Base-by-base conservation (phyloP, 768 basidiomycete genomes). In the Mrakia frigida region DNA sequence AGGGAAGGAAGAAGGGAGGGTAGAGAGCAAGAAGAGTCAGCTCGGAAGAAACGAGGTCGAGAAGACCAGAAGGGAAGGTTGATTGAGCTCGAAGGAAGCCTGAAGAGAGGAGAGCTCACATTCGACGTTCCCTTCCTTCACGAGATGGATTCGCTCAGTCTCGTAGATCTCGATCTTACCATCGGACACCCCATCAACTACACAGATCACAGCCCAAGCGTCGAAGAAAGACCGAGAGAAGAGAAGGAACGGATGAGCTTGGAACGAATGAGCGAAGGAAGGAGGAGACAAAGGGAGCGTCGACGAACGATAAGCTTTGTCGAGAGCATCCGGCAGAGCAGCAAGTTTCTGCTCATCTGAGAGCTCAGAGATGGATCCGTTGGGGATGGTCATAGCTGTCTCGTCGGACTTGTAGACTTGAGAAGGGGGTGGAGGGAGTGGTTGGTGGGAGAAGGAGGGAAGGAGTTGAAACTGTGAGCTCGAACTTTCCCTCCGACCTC, bases 91-190 rank as follows among this genome's bases (percentile, higher is more conserved):
- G 43, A 2, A 71, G 43, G 35, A 5, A 6, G 37, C 33, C 23
- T 33, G 25, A 6, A 11, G 35, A 14, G 10, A 61, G 60, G 9
- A 35, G 59, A 73, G 39, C 76, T 35, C 25, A 77, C 76, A 77
- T 16, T 70, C 43, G 6, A 73, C 39, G 18, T 53, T 37, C 25
- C 60, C 31, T 25, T 59, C 65, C 25, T 39, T 9, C 28, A 56
- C 25, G 4, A 18, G 21, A n/a, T 65, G 41, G 13, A 41, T 25
- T 3, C 39, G 6, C 3, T 35, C 28, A 11, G 76, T 77, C 37
- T 77, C 71, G 71, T 77, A 77, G n/a, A 77, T 71, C 9, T 72
- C 65, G 59, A 77, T 73, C 71, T 77, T 67, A 2, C 50, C 71
- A 16, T n/a, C 50, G 2, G 46, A 28, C 14, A 72, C 53, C 6